Evolutionary conservation across 495 filamentous ascomycete species (phyloP).

Genomic region (Aspergillus asperescens): DNA sequence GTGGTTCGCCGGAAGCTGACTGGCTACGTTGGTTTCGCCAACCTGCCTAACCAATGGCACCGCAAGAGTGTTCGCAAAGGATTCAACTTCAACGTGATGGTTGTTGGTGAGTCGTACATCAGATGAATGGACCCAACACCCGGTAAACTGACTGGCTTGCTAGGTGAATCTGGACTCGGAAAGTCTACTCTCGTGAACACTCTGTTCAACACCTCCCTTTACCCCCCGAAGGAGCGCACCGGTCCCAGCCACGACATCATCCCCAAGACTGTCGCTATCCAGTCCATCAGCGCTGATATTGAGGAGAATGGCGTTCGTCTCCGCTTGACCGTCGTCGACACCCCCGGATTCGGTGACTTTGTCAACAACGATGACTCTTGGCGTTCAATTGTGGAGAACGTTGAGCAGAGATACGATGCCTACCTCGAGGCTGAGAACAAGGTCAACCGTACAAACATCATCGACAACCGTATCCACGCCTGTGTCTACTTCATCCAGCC

Average conservation of each 20-base stretch:
- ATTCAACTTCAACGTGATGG: conserved; percentile 99
- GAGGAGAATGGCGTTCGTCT: conserved; percentile 98
- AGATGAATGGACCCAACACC: conserved; percentile 20
- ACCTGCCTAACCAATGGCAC: conserved; percentile 99
- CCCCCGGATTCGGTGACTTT: conserved; percentile 96
- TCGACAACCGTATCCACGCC: conserved; percentile 97
- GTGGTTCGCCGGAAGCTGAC: conserved; percentile 97
- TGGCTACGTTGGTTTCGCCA: conserved; percentile 97
- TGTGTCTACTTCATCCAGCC: conserved; percentile 99
- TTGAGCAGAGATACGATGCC: conserved; percentile 96
- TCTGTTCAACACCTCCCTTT: conserved; percentile 98
- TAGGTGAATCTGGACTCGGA: conserved; percentile 97
- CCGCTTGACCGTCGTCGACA: conserved; percentile 94
- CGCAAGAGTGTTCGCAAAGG: conserved; percentile 99
- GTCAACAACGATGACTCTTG: conserved; percentile 99
- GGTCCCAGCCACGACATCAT: conserved; percentile 95
- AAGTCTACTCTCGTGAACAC: conserved; percentile 99
- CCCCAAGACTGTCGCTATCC: conserved; percentile 97
- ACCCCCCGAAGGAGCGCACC: conserved; percentile 97
- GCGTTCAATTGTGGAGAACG: conserved; percentile 98
- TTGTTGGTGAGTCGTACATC: conserved; percentile 71
- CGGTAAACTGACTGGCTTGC: conserved; percentile 1
- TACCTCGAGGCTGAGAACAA: conserved; percentile 99
- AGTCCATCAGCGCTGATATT: conserved; percentile 97
- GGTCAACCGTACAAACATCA: conserved; percentile 99